These are phyloP conservation scores for Silene latifolia DNA, from an alignment of 148 eudicot genomes.

Conservation along the genomic window DNA sequence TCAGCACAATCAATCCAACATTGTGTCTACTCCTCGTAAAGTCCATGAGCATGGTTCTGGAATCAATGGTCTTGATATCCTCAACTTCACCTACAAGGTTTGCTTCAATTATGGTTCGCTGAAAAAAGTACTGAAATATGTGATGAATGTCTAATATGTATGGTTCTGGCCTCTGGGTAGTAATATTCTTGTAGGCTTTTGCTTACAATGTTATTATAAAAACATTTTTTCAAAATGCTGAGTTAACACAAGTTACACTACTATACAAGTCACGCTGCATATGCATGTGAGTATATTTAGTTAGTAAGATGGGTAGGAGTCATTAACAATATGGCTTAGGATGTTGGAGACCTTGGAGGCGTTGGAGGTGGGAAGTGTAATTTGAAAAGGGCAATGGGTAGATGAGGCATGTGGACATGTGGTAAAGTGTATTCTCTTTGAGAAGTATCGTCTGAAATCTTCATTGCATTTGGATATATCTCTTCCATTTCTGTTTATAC, in stretches of 20 bases:
- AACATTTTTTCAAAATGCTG: background rate
- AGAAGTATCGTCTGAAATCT: background rate
- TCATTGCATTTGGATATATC: background rate
- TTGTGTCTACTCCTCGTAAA: constrained; percentile 59
- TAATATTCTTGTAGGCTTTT: background rate
- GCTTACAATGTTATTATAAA: background rate
- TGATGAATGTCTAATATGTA: background rate
- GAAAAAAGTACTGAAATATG: background rate
- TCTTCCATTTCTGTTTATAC: background rate
- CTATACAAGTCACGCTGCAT: background rate
- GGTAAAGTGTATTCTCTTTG: background rate
- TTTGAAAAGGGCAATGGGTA: background rate
- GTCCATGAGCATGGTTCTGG: constrained; percentile 49
- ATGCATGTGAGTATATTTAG: background rate
- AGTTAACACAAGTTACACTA: background rate
- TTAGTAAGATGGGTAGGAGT: background rate
- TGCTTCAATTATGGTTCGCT: constrained; percentile 20
- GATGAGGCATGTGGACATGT: background rate
- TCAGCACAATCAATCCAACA: constrained; percentile 30
- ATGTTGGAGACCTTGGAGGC: background rate
- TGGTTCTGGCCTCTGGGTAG: background rate
- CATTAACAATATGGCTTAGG: background rate
- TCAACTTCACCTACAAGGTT: constrained; percentile 87
- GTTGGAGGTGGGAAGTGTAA: background rate
- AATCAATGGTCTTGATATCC: constrained; percentile 79